Conservation (phyloP, 2,329 filamentous ascomycete genomes). For the Penicillium sp. region DNA sequence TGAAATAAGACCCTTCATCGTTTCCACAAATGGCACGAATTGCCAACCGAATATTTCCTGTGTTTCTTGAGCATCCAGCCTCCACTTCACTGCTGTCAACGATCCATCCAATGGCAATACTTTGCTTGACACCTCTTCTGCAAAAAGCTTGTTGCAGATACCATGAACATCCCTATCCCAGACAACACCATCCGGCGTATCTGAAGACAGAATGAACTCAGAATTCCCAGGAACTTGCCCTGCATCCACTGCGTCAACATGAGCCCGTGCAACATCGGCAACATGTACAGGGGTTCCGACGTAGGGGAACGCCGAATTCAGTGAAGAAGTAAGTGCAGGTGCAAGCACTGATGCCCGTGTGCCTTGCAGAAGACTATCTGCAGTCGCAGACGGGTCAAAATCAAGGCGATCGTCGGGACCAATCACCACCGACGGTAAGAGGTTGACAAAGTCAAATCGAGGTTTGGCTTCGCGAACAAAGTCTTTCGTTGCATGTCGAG, state of each 20-base stretch:
- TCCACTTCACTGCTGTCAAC: neutral
- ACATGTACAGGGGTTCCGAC: slow-evolving; percentile 6
- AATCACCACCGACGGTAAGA: slow-evolving; percentile 6
- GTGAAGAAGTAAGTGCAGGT: neutral
- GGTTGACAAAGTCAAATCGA: slow-evolving; percentile 3
- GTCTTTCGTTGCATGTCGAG: slow-evolving; percentile 21
- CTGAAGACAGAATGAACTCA: slow-evolving; percentile 5
- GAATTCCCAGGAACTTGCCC: neutral
- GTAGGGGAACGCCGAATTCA: neutral
- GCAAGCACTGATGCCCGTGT: neutral
- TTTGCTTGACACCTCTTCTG: neutral
- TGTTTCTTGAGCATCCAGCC: neutral
- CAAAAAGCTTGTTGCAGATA: neutral
- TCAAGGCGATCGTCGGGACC: slow-evolving; percentile 1
- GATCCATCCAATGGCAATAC: neutral
- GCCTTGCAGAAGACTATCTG: neutral
- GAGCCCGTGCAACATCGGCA: slow-evolving; percentile 1
- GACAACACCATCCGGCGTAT: neutral
- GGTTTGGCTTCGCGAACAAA: slow-evolving; percentile 14
- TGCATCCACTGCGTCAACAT: slow-evolving; percentile 1
- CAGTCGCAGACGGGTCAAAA: neutral
- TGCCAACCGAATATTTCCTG: slow-evolving; percentile 3
- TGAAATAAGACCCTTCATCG: neutral
- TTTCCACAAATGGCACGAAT: slow-evolving; percentile 1
- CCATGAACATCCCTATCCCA: slow-evolving; percentile 1